Base-by-base conservation (phyloP, 345 rosid genomes). In the Eucalyptus melliodora region DNA sequence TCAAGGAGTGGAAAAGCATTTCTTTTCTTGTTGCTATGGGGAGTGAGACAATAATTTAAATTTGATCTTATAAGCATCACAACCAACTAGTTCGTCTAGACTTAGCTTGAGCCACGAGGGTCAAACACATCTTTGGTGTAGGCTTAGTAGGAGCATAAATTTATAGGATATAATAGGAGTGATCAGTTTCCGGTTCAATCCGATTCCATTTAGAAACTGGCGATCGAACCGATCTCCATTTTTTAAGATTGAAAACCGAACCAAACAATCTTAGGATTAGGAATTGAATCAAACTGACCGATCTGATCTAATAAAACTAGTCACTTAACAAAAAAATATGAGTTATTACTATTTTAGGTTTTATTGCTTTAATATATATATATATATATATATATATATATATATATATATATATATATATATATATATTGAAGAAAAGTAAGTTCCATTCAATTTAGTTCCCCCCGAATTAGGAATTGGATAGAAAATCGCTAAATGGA, bases 261-360 rank as follows among this genome's bases (percentile, higher is more conserved):
- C 11, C 2, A 8, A 0, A 53, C 11, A 19, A 0, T 21, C 11
- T 1, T 53, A 19, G 2, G 2, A 53, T 53, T 2, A 21, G 1
- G 5, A 19, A 53, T 53, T 0, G 0, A 21, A 53, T 53, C 0
- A 19, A 0, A 53, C 1, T 8, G 0, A 53, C 0, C 0, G 0
- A 4, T 8, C 1, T 8, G 2, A 2, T 53, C 26, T 53, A 19
- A 53, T 53, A 2, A 53, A 53, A 8, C 24, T 2, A 19, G 0
- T 19, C 5, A 19, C 24, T 19, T 53, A 53, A 53, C 9, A 53
- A 53, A 53, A 53, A 19, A 19, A 1, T 19, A 51, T 0, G 4
- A 51, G 9, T 53, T 7, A 53, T 53, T 53, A 17, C 56, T 17
- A 53, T 53, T 53, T 19, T 19, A 53, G 26, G 10, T 4, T 53